Evolutionary conservation across 176 grass and related monocot genomes (phyloP), one percentile per base, ranked within the genome.

Genomic region (Saccharum officinarum): DNA sequence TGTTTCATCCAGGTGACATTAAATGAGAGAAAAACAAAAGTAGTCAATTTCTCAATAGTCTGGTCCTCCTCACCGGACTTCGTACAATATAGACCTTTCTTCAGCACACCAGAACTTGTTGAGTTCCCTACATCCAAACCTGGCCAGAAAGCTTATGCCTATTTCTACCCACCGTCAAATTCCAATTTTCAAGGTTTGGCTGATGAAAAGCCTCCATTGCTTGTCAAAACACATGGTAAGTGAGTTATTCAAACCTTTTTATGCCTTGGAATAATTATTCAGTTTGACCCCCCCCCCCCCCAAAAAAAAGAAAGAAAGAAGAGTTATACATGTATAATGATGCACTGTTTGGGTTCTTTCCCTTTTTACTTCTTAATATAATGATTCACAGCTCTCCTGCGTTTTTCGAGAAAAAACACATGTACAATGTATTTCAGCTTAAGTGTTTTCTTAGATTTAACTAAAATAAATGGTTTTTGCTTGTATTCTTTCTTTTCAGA

Each of bases 151-250:
- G 97, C 90, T 83, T 95, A 98, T 91, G 97, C 93, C 25, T 98
- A 98, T 71, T 98, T 95, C 79, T 95, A 98, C 62, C 97, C 90
- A 57, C 91, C 93, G 57, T 83, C 72, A 57, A 98, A 94, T 87
- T 80, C 83, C 28, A 87, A 71, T 57, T 98, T 91, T 86, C 86
- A 89, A 89, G 86, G 85, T 84, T 74, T 86, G 42, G 66, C 81
- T 55, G 91, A 95, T 76, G 97, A 98, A 91, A 95, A 91, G 52
- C 90, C 97, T 69, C 93, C 96, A 8, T 83, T 98, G 74, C 89
- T 98, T 86, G 89, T 98, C 80, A 92, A 92, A 94, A 98, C 81
- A 40, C 97, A 98, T 87, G 97, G 97, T 98, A 88, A 78, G 49
- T 87, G 30, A 75, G 38, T 77, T 82, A 52, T 50, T 83, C 1